A percentile compares a stretch with the other conserved stretches of the same genome.
phyloP scores from a whole-genome alignment of 2,329 filamentous ascomycete species.

The Fusarium pilosicola region DNA sequence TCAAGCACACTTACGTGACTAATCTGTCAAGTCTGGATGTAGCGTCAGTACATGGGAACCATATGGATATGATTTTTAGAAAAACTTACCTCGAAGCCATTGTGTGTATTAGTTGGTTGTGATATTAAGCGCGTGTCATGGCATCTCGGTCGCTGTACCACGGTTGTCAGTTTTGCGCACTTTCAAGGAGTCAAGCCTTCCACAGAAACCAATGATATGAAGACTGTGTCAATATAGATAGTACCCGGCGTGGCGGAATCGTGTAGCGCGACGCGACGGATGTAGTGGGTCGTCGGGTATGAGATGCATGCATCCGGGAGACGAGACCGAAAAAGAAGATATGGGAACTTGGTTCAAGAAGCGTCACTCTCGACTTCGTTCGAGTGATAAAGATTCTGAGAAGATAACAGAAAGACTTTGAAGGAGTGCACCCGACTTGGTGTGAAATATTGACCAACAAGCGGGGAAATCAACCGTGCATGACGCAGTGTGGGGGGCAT shows the following conservation, averaged over 20 bases:
- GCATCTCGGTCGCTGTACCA: constrained; percentile 41
- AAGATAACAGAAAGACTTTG: not conserved
- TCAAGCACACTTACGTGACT: constrained; percentile 76
- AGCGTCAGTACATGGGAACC: constrained; percentile 11
- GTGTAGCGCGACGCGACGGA: constrained; percentile 45
- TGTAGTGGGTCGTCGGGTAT: constrained; percentile 38
- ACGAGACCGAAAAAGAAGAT: constrained; percentile 1
- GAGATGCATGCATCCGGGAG: constrained; percentile 43
- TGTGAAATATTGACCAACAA: constrained; percentile 2
- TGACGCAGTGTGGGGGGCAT: constrained; percentile 35
- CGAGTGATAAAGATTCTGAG: not conserved
- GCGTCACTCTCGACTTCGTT: constrained; percentile 15
- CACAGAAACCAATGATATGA: constrained; percentile 10
- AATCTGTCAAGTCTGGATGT: constrained; percentile 78
- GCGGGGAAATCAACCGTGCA: constrained; percentile 18
- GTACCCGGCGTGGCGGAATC: constrained; percentile 39
- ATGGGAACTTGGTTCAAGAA: constrained; percentile 18
- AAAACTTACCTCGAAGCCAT: constrained; percentile 66
- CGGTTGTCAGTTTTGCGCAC: constrained; percentile 23
- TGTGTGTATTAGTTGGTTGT: constrained; percentile 50
- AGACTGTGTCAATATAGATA: constrained; percentile 29
- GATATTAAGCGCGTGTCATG: constrained; percentile 40
- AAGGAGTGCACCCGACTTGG: constrained; percentile 16
- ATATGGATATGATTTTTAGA: not conserved
- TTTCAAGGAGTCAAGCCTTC: constrained; percentile 1